Base-by-base conservation (phyloP, 495 filamentous ascomycete genomes). In the Lepidopterella palustris region DNA sequence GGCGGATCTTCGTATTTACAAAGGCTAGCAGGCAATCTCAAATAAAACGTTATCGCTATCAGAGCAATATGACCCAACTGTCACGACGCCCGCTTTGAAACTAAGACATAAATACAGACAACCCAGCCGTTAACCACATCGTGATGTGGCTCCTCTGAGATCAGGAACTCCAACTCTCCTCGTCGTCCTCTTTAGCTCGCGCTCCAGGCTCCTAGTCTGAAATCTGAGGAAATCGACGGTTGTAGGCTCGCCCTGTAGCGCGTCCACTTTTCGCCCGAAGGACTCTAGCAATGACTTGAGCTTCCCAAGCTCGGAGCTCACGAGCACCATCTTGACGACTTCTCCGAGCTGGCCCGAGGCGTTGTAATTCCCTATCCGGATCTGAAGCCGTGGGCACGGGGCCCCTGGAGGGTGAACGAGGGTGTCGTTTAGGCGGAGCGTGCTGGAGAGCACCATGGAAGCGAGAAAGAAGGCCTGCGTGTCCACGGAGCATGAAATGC, bases 271-370 rank as follows among this genome's bases (percentile, higher is more conserved):
- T 6, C 47, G 47, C 47, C 47, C 47, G 47, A 25, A 50, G 5
- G 25, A 5, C 47, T 24, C 21, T 13, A 50, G 47, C 47, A 50
- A 25, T 27, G 8, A 5, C 26, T 50, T 50, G 20, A 50, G 47
- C 24, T 50, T 50, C 47, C 47, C 47, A 15, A 50, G 47, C 47
- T 50, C 47, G 1, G 47, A 25, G 25, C 47, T 50, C 47, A 50
- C 47, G 5, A 50, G 47, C 0, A 50, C 20, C 15, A 24, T 50
- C 20, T 50, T 50, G 9, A 50, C 47, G 21, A 50, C 47, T 27
- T 50, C 47, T 18, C 47, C 23, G 47, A 50, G 47, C 23, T 24
- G 21, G 21, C 47, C 23, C n/a, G 47, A 25, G 5, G 47, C 47
- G 2, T 24, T 27, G 25, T 50, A 50, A 24, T 26, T 50, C 1